These are phyloP conservation scores for Nicotiana rustica DNA, from an alignment of 305 asterid genomes.

Conservation along the genomic window DNA sequence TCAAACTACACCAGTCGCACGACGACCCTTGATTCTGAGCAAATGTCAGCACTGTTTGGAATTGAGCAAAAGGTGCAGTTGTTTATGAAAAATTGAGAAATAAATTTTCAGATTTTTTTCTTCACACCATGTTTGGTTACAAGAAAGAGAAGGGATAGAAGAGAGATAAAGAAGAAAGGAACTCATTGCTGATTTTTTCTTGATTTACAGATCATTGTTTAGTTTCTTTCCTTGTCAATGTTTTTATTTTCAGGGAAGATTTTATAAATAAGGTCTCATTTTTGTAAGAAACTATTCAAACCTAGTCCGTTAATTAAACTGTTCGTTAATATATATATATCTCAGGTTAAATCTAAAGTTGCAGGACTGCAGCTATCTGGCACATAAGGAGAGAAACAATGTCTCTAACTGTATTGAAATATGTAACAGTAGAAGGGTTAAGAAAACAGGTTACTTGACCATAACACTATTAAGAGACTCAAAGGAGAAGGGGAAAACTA, in stretches of 20 bases:
- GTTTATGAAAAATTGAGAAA: conserved; percentile 6
- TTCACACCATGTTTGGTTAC: conserved; percentile 12
- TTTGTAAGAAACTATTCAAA: conserved; percentile 13
- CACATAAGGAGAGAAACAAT: neutral
- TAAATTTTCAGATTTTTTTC: neutral
- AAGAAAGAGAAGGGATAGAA: neutral
- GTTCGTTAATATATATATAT: neutral
- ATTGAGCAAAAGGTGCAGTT: neutral
- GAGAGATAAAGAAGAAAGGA: neutral
- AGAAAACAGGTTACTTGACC: neutral
- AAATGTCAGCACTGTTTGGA: neutral
- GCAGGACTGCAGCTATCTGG: neutral
- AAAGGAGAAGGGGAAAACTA: neutral
- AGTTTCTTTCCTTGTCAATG: neutral
- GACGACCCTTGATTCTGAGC: neutral
- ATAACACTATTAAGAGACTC: neutral
- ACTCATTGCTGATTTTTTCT: neutral
- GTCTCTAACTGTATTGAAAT: neutral
- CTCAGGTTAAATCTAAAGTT: neutral
- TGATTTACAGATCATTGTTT: neutral
- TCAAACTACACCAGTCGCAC: neutral
- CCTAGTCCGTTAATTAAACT: neutral
- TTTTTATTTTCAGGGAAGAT: neutral
- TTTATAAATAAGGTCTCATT: neutral
- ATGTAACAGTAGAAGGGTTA: neutral